Conservation (phyloP, 139 green algal genomes). For the Chlamydomonas sp. region DNA sequence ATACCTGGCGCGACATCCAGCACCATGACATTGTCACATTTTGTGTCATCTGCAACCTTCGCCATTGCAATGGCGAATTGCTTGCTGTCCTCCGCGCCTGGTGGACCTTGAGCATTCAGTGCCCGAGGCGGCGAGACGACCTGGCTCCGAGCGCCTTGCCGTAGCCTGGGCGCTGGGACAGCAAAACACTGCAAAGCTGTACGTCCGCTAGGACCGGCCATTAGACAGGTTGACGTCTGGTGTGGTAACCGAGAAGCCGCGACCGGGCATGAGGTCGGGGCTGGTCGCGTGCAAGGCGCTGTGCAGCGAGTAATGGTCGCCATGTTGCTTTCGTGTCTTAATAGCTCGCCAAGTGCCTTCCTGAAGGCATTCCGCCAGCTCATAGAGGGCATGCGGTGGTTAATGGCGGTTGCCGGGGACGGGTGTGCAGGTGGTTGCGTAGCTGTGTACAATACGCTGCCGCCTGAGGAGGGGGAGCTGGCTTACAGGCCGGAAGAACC, state of each 20-base stretch:
- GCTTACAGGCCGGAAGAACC: no score
- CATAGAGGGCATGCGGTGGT: no score
- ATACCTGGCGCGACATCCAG: constrained; percentile 28
- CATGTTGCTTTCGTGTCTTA: no score
- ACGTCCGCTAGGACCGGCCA: background rate
- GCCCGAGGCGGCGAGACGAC: background rate
- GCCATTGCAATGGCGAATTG: constrained; percentile 8
- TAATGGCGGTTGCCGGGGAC: no score
- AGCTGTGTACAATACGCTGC: no score
- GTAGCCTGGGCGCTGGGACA: background rate
- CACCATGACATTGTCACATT: constrained; percentile 20
- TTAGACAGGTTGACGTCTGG: background rate
- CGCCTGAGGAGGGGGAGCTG: no score
- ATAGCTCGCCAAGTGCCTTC: no score
- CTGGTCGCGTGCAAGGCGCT: background rate
- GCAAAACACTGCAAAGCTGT: background rate
- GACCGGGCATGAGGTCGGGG: background rate
- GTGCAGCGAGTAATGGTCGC: no score
- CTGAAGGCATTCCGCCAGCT: no score
- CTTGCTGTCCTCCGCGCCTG: background rate
- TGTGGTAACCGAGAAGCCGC: background rate
- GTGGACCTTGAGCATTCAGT: background rate
- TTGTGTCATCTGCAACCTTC: constrained; percentile 5
- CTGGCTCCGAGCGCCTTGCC: background rate
- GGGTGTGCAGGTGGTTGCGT: no score